Percentiles rank a stretch among this genome's conserved stretches.
These are phyloP conservation scores for Exsudoporus frostii DNA, from an alignment of 768 basidiomycete genomes.

Conservation along the genomic window DNA sequence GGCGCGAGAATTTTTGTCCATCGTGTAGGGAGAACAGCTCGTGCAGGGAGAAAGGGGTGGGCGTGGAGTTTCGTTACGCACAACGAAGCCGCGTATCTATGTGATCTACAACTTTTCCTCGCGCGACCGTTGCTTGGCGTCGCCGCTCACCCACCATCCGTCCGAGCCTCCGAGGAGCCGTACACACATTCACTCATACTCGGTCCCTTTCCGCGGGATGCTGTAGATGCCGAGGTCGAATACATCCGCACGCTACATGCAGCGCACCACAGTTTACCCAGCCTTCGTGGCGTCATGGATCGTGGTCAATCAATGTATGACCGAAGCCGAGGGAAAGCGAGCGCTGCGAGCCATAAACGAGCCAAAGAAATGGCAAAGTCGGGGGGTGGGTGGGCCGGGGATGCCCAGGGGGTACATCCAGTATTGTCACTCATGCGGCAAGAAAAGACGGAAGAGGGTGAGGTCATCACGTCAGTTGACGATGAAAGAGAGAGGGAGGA, in stretches of 20 bases:
- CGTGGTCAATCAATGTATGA: constrained; percentile 94
- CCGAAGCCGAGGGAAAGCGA: constrained; percentile 88
- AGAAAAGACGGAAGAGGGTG: constrained; percentile 34
- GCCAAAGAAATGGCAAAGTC: constrained; percentile 82
- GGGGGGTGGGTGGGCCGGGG: constrained; percentile 65
- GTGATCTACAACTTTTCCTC: constrained; percentile 92
- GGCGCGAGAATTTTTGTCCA: constrained; percentile 93
- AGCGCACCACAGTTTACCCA: constrained; percentile 58
- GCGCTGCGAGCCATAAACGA: constrained; percentile 77
- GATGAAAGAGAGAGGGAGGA: constrained; percentile 38
- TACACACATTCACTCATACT: constrained; percentile 76
- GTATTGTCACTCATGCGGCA: constrained; percentile 46
- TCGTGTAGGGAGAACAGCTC: constrained; percentile 93
- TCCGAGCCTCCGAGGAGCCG: constrained; percentile 49
- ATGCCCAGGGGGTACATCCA: constrained; percentile 65
- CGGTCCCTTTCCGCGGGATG: constrained; percentile 77
- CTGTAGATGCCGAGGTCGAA: constrained; percentile 81
- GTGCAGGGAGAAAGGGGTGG: constrained; percentile 93
- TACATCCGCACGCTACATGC: constrained; percentile 66
- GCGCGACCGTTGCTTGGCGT: constrained; percentile 67
- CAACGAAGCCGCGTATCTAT: constrained; percentile 81
- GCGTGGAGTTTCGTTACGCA: constrained; percentile 93
- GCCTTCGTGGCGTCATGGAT: constrained; percentile 77
- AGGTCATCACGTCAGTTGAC: constrained; percentile 9
- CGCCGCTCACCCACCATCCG: constrained; percentile 24